These are phyloP conservation scores for Suillus decipiens DNA, from an alignment of 768 basidiomycete genomes.

Conservation along the genomic window DNA sequence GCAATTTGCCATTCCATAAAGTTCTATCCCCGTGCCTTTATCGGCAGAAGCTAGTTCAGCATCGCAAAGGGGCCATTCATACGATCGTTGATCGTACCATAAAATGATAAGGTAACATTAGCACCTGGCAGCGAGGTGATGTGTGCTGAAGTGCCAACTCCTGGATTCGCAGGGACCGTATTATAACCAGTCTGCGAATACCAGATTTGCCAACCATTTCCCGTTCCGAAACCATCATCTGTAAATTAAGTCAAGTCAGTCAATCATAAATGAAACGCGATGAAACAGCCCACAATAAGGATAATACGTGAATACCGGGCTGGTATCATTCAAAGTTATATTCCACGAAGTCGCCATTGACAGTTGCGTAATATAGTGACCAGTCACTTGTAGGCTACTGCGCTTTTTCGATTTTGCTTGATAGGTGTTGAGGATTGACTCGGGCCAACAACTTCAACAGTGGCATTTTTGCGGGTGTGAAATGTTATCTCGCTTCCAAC, in stretches of 20 bases:
- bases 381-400: not conserved
- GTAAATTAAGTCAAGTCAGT: no score
- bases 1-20: slow-evolving; percentile 17
- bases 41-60: not conserved
- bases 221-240: slow-evolving; percentile 18
- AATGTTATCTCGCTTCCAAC: not conserved
- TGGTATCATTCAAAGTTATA: slow-evolving; percentile 14
- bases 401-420: not conserved
- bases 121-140: slow-evolving; percentile 26
- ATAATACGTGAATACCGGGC: slow-evolving; percentile 9
- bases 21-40: slow-evolving; percentile 14
- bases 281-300: slow-evolving; percentile 12
- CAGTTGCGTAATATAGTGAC: not conserved
- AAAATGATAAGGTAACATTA: slow-evolving; percentile 27
- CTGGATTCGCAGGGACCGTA: slow-evolving; percentile 3
- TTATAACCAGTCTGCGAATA: slow-evolving; percentile 17
- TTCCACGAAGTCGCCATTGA: slow-evolving; percentile 11
- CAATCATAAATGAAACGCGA: not conserved
- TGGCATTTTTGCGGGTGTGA: not conserved
- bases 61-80: not conserved
- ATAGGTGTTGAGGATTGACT: no score
- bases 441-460: not conserved
- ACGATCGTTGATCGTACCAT: slow-evolving; percentile 18
- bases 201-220: slow-evolving; percentile 20
- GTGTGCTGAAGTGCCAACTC: slow-evolving; percentile 8